Conservation (phyloP, 495 filamentous ascomycete species). For the Daldinia childiae region DNA sequence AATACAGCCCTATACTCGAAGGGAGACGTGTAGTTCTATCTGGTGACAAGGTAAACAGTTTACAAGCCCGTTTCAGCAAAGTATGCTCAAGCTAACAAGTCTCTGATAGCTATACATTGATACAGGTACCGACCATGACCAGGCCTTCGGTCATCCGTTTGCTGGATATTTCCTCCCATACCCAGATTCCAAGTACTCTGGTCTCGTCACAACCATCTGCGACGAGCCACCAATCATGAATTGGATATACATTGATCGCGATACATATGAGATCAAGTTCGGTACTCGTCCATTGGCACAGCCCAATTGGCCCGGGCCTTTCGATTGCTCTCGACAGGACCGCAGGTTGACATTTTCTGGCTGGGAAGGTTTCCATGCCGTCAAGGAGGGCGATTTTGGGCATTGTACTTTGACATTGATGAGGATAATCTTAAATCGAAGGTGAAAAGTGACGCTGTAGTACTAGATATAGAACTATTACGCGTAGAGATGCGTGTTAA, state of each 20-base stretch:
- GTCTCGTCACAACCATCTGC: constrained; percentile 59
- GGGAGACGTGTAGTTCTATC: constrained; percentile 58
- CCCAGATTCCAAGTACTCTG: constrained; percentile 55
- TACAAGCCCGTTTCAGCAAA: neutral
- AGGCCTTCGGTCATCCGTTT: constrained; percentile 57
- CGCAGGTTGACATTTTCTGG: constrained; percentile 57
- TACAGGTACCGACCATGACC: constrained; percentile 48
- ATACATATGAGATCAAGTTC: constrained; percentile 61
- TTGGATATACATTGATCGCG: constrained; percentile 63
- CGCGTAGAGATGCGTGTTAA: constrained; percentile 53
- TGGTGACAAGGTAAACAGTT: constrained; percentile 52
- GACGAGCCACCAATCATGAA: constrained; percentile 63
- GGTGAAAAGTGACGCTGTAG: constrained; percentile 43
- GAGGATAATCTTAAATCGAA: constrained; percentile 54
- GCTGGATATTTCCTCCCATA: constrained; percentile 62
- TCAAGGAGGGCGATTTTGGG: constrained; percentile 57
- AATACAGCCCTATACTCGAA: constrained; percentile 52
- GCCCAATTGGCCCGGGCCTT: constrained; percentile 55
- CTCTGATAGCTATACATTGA: constrained; percentile 49
- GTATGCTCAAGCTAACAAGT: constrained; percentile 25
- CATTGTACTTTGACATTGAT: constrained; percentile 60
- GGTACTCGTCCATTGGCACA: constrained; percentile 53
- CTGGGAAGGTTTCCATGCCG: constrained; percentile 62
- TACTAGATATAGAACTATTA: constrained; percentile 55
- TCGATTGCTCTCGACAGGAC: constrained; percentile 58